phyloP scores from a whole-genome alignment of 768 basidiomycete genomes.

The Russula dissimulans region DNA sequence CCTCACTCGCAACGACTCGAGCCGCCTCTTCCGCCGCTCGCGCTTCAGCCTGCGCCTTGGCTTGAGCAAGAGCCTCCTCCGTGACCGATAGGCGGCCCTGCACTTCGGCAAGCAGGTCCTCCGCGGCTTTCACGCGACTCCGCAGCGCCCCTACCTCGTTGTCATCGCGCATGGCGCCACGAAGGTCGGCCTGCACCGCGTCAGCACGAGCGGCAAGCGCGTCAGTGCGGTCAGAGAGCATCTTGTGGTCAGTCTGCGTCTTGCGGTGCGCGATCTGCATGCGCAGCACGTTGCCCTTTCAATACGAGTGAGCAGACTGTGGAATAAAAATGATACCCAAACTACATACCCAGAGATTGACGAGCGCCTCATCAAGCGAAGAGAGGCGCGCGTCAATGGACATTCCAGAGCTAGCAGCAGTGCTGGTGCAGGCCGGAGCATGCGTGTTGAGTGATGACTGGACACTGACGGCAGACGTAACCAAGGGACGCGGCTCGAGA shows the following conservation, averaged over 20 bases:
- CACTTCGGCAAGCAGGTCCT: slow-evolving; percentile 1
- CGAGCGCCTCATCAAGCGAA: slow-evolving; percentile 19
- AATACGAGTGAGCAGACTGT: not conserved
- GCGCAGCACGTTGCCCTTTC: slow-evolving; percentile 18
- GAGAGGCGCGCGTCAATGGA: slow-evolving; percentile 9
- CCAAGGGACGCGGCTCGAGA: not conserved
- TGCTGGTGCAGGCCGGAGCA: not conserved
- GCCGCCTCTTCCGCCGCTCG: slow-evolving; percentile 22
- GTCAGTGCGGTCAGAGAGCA: slow-evolving; percentile 16
- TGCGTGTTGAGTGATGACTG: not conserved
- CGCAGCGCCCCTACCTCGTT: slow-evolving; percentile 1
- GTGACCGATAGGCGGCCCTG: slow-evolving; percentile 2
- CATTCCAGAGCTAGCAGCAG: not conserved
- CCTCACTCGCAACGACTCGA: not conserved
- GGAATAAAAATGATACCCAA: not conserved
- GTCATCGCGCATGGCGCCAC: not conserved
- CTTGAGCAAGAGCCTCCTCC: not conserved
- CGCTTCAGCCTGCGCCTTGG: slow-evolving; percentile 25
- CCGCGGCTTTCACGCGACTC: not conserved
- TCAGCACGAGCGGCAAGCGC: slow-evolving; percentile 16
- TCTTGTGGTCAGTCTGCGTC: slow-evolving; percentile 19
- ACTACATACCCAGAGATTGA: slow-evolving; percentile 18
- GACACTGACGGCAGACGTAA: not conserved
- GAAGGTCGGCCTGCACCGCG: slow-evolving; percentile 12
- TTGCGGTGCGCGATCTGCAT: slow-evolving; percentile 21